These are phyloP conservation scores for Dryadomyces sulphureus DNA, from an alignment of 2,329 filamentous ascomycete genomes.

Conservation along the genomic window DNA sequence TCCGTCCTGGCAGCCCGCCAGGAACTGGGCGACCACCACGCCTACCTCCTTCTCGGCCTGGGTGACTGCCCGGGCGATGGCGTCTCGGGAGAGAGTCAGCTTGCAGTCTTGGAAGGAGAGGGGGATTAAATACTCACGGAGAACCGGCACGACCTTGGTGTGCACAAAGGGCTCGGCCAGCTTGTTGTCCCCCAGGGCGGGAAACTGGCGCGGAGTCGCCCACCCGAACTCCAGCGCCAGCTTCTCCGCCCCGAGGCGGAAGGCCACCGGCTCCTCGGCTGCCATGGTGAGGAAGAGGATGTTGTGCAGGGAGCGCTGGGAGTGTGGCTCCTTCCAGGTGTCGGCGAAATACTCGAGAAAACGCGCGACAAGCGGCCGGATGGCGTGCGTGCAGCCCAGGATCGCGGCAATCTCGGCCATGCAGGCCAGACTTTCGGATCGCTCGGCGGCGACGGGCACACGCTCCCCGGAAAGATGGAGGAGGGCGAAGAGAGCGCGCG, in stretches of 20 bases:
- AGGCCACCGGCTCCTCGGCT: neutral
- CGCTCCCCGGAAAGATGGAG: too few species aligned
- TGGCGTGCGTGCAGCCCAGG: too few species aligned
- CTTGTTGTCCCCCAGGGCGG: neutral
- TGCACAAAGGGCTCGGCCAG: neutral
- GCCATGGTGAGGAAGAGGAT: neutral
- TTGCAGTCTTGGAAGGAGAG: too few species aligned
- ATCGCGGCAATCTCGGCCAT: too few species aligned
- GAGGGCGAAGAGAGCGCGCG: too few species aligned
- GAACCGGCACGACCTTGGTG: neutral
- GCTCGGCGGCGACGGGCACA: too few species aligned
- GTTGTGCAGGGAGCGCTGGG: neutral
- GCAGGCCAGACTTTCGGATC: too few species aligned
- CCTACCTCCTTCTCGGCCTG: neutral
- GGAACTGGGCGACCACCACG: neutral
- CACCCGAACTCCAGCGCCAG: neutral
- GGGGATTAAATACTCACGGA: neutral
- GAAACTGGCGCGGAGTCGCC: neutral
- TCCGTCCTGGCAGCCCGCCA: neutral
- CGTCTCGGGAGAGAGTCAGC: too few species aligned
- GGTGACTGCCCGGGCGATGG: neutral
- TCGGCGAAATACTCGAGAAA: too few species aligned
- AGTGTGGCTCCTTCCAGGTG: too few species aligned
- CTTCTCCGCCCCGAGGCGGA: neutral
- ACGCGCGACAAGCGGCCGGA: too few species aligned